Evolutionary conservation across 306 rosid genomes (phyloP), one percentile per base, ranked within the genome.

Genomic region (Quercus alba): DNA sequence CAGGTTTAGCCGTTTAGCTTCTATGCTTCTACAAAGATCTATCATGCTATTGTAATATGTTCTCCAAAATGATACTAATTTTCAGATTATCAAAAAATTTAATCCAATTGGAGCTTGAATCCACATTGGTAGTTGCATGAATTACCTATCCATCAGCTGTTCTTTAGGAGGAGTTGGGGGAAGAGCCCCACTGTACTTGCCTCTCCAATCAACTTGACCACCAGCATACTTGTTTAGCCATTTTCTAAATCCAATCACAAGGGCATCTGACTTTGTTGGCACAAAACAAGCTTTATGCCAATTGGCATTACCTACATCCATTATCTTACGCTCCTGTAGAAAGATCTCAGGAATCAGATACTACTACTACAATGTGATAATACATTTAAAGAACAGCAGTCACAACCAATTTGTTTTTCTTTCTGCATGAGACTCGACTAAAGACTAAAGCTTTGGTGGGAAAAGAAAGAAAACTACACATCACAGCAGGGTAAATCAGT

Each of bases 251-350:
- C 89, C 96, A 77, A 93, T 77, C 73, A 93, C 99, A 57, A 87
- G 85, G 5, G 94, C 91, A 86, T 95, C 99, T 31, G 99, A 78
- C 64, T 91, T 95, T 68, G 93, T 89, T 18, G 99, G 99, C 85
- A 93, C 89, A 82, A 88, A 95, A 81, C 99, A 95, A 18, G 92
- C 93, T 82, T 82, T 93, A 49, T 83, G 93, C 99, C 99, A 95
- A 81, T 90, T 91, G 30, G 59, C 57, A 81, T 77, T 75, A 62
- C 93, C 96, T 8, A 20, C 77, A 26, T 91, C 92, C 92, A 49
- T 75, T 75, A 93, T 79, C 84, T 82, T 93, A 26, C 84, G 88
- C 87, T 93, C 97, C 97, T 91, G 78, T 68, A 70, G 41, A 74
- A 62, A 88, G 41, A 83, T 66, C 49, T 77, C 62, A 20, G 26